Base-by-base conservation (phyloP, 2,329 filamentous ascomycete species). In the Monosporascus sp. region DNA sequence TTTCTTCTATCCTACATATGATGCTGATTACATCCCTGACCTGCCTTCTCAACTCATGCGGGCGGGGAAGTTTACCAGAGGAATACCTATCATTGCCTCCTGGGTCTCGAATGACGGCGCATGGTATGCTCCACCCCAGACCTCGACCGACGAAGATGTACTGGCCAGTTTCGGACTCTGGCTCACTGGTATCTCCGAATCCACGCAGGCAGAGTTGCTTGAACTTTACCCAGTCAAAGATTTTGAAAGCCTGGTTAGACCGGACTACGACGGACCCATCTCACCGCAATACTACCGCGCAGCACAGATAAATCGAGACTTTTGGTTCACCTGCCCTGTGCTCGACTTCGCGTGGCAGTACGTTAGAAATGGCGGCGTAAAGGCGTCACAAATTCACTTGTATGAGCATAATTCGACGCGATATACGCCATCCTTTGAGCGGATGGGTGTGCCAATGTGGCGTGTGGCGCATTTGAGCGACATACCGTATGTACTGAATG, bases 261-360 rank as follows among this genome's bases (percentile, higher is more conserved):
- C 57, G 5, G 56, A 53, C 20, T 50, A 49, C 37, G 51, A 58
- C 35, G 50, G 56, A 9, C 50, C 35, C 6, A 54, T 65, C 7
- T 63, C 66, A 5, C 51, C 64, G 17, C 63, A 71, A 48, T 68
- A 66, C 54, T 68, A 67, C 49, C 66, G 65, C 35, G 66, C 68
- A n/a, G 65, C 68, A 11, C 67, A 68, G 37, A 58, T 69, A 40
- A 66, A 57, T 50, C 61, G 63, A 3, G 65, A 70, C 47, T 54
- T 70, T 26, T 69, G 62, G 64, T 68, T 70, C 37, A 64, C 64
- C 2, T 69, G 65, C 26, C 64, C 65, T 0, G 59, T 65, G 7
- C 50, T 68, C 9, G 64, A 68, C 49, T 67, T 69, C 52, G 57
- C 66, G 5, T 69, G 65, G 63, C 65, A 69, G 22, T 68, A 68